These are phyloP conservation scores for Paraconiothyrium sp. DNA, from an alignment of 2,329 filamentous ascomycete genomes.

Conservation along the genomic window DNA sequence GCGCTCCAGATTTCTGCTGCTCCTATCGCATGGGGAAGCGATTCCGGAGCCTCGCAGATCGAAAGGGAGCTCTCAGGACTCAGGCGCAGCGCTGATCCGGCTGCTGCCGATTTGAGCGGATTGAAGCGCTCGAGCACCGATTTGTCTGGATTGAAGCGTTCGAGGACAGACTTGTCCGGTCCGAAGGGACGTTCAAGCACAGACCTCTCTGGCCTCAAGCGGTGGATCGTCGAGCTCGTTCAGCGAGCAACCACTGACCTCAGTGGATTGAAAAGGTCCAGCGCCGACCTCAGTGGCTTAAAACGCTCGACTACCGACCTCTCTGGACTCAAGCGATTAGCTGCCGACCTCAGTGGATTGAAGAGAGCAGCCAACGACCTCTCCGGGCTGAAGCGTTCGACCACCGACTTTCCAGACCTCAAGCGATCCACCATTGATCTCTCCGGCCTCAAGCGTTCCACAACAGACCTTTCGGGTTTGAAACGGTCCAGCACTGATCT, in stretches of 20 bases:
- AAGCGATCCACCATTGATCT: neutral
- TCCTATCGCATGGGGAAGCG: slow-evolving; percentile 7
- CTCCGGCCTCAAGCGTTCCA: neutral
- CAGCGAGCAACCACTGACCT: slow-evolving; percentile 6
- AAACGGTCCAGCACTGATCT: neutral
- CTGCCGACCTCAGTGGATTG: slow-evolving; percentile 1
- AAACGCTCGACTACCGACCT: slow-evolving; percentile 2
- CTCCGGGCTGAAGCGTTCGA: slow-evolving; percentile 1
- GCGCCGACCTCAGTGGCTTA: neutral
- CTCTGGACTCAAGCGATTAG: neutral
- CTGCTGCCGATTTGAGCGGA: slow-evolving; percentile 7
- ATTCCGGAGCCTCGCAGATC: slow-evolving; percentile 1
- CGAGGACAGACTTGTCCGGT: slow-evolving; percentile 2
- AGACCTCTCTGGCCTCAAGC: slow-evolving; percentile 10
- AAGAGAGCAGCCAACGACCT: slow-evolving; percentile 4
- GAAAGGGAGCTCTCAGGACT: slow-evolving; percentile 6
- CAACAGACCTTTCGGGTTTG: neutral
- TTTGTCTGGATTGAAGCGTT: slow-evolving; percentile 9
- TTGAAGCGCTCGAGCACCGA: slow-evolving; percentile 12
- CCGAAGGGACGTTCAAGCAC: neutral
- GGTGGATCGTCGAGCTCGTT: slow-evolving; percentile 2
- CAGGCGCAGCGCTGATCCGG: slow-evolving; percentile 10
- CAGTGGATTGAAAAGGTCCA: slow-evolving; percentile 5
- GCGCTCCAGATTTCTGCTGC: slow-evolving; percentile 7
- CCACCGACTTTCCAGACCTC: neutral